A percentile compares a stretch with the other conserved stretches of the same genome.
These are phyloP conservation scores for Plasmodium billcollinsi DNA, from an alignment of 169 alveolate genomes.

Conservation along the genomic window DNA sequence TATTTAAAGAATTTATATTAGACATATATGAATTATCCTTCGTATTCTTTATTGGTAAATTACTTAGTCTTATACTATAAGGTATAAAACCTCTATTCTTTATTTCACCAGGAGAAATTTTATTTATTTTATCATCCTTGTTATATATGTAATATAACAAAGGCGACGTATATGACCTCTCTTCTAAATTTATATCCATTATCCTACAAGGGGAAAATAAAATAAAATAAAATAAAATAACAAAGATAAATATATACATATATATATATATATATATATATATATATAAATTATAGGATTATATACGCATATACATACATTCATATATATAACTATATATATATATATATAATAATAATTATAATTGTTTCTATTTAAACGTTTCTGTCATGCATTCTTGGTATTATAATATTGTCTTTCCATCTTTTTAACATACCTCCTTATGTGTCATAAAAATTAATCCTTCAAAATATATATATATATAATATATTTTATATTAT, in stretches of 20 bases:
- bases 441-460: too few relatives aligned
- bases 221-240: not conserved
- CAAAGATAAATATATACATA: too few relatives aligned
- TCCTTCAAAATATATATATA: too few relatives aligned
- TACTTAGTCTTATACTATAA: slow-evolving; percentile 53
- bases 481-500: too few relatives aligned
- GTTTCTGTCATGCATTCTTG: not conserved
- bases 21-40: slow-evolving; percentile 70
- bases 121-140: slow-evolving; percentile 7
- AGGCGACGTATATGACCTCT: slow-evolving; percentile 73
- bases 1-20: slow-evolving; percentile 59
- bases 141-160: slow-evolving; percentile 57
- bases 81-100: slow-evolving; percentile 38
- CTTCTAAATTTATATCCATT: slow-evolving; percentile 70
- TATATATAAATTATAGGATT: not conserved
- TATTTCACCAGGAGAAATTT: not conserved
- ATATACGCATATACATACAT: not conserved
- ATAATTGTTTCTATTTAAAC: not conserved
- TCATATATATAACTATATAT: not conserved
- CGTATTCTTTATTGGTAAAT: slow-evolving; percentile 60
- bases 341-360: not conserved
- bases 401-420: too few relatives aligned
- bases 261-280: not conserved
- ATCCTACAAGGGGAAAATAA: not conserved
- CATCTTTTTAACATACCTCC: too few relatives aligned